A percentile compares a stretch with the other conserved stretches of the same genome.
These are phyloP conservation scores for Taiozyma onychis DNA, from an alignment of 1,139 yeast genomes.

Conservation along the genomic window DNA sequence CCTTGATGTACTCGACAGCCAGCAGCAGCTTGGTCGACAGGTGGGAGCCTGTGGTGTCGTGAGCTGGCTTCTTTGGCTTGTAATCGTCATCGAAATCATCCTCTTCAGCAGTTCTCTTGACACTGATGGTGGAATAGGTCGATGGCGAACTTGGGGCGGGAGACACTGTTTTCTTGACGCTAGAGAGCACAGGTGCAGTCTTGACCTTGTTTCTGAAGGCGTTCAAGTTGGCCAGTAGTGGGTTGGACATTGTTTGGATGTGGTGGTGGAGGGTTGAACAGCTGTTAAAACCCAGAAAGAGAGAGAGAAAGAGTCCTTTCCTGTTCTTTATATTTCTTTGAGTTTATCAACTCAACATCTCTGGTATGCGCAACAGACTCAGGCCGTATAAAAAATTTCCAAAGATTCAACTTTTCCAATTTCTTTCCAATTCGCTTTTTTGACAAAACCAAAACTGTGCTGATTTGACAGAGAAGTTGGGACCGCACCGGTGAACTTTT, in stretches of 20 bases:
- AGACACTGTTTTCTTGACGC: conserved; percentile 17
- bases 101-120: conserved; percentile 14
- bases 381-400: neutral
- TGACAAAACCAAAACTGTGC: neutral
- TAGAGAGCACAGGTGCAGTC: conserved; percentile 43
- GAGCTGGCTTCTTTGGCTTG: conserved; percentile 29
- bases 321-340: neutral
- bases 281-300: neutral
- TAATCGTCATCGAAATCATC: conserved; percentile 23
- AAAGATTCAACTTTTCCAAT: too few relatives aligned
- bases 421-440: neutral
- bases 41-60: conserved; percentile 47
- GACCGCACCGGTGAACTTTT: neutral
- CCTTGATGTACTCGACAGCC: conserved; percentile 84
- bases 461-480: neutral
- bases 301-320: too few relatives aligned
- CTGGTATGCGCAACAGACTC: neutral
- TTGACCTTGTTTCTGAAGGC: conserved; percentile 57
- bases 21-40: conserved; percentile 75
- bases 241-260: conserved; percentile 28
- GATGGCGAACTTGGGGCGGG: conserved; percentile 7
- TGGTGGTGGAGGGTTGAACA: neutral
- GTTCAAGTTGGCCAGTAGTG: conserved; percentile 44
- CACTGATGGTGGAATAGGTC: conserved; percentile 6
- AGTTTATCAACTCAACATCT: neutral